Evolutionary conservation across 2,329 filamentous ascomycete species (phyloP).

Genomic region (Chaetomium sp.): DNA sequence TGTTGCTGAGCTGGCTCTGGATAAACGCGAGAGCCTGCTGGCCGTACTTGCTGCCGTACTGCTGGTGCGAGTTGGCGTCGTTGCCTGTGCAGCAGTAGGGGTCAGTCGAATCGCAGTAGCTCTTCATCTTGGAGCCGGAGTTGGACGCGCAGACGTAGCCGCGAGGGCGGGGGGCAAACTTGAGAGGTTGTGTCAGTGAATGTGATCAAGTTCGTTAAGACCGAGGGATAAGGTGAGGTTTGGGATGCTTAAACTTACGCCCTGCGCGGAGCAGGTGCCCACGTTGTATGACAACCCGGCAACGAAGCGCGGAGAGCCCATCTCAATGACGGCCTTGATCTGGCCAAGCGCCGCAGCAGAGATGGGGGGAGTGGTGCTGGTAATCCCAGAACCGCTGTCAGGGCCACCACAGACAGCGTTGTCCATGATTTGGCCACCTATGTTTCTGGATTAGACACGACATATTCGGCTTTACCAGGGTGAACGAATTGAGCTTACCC

Average conservation of each 20-base stretch:
- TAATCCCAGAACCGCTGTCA: conserved; percentile 40
- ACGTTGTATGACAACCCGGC: conserved; percentile 52
- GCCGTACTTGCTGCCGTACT: conserved; percentile 52
- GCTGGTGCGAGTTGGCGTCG: conserved; percentile 47
- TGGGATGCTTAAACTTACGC: conserved; percentile 39
- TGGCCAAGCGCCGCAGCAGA: conserved; percentile 42
- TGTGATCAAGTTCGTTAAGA: neutral
- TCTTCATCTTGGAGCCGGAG: conserved; percentile 48
- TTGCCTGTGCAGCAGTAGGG: conserved; percentile 58
- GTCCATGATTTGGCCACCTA: conserved; percentile 55
- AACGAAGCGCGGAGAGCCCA: conserved; percentile 54
- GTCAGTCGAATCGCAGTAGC: conserved; percentile 54
- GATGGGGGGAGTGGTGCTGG: conserved; percentile 38
- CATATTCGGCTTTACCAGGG: neutral
- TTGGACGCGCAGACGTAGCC: conserved; percentile 44
- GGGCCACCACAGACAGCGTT: conserved; percentile 55
- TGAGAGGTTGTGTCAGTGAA: neutral
- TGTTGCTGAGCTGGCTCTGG: conserved; percentile 31
- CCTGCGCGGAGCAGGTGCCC: conserved; percentile 51
- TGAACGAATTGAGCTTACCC: conserved; percentile 28
- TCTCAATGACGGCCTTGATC: conserved; percentile 56
- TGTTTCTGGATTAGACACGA: neutral
- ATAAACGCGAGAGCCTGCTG: conserved; percentile 49
- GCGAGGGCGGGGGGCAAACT: conserved; percentile 50
- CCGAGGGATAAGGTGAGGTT: neutral